Base-by-base conservation (phyloP, 2,329 filamentous ascomycete genomes). In the Cladosporium austrohemisphaericum region DNA sequence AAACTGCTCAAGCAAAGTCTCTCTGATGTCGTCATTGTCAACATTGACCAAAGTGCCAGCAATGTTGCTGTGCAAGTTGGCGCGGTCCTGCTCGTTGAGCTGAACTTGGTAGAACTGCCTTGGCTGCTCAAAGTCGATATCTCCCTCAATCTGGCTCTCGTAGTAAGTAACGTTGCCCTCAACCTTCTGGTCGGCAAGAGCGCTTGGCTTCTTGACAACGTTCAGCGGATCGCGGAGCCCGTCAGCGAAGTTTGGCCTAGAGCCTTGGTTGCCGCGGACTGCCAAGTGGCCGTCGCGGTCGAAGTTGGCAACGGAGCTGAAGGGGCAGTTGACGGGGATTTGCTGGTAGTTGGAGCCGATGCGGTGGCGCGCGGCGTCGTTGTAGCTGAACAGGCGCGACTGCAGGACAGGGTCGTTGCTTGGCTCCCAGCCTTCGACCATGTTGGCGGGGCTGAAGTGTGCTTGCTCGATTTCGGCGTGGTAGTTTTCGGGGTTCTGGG, bases 381-480 rank as follows among this genome's bases (percentile, higher is more conserved):
- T 76, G 64, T 83, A 84, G 18, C 76, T 78, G 71, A 84, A 84
- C 50, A 83, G 71, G 31, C 81, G 76, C 28, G 76, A 76, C 62
- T 84, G 80, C 4, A 84, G 72, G 52, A 84, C 76, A 1, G 78
- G 53, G 59, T 87, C 83, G 5, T 80, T 78, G 0, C 78, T 79
- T 0, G 80, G 76, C 45, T 77, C 81, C 38, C 83, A 73, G 1
- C 84, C 84, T 0, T 81, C 82, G 0, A 85, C 79, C 62, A 86
- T 69, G 52, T 78, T 81, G 0, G 77, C 78, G 0, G 84, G 83
- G 0, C 79, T 81, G 59, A 86, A 87, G 0, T 80, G 79, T 0
- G 79, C 77, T 66, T 86, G 82, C 64, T 87, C 83, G 38, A 85
- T 78, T 60, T 88, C 84, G 46, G 36, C 38, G 59, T 86, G 85